Evolutionary conservation across 2,329 filamentous ascomycete species (phyloP), one percentile per base, ranked within the genome.

Genomic region (Fonsecaea nubica): DNA sequence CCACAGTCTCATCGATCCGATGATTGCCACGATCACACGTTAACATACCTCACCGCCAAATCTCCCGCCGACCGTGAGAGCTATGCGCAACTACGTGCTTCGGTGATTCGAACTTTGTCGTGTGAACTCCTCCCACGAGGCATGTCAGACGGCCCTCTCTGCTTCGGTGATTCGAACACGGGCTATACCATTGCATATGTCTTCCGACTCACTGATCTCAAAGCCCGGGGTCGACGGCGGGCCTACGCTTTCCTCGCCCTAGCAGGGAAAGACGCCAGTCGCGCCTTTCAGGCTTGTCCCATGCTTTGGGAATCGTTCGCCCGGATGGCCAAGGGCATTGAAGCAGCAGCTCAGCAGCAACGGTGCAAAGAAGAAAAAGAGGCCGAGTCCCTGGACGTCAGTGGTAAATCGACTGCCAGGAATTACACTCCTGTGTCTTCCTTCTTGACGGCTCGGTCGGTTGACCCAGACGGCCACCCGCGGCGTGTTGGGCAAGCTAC

Each of bases 111-210:
- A 66, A 86, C 85, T 0, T 76, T 87, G 42, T 86, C 84, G 65
- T 85, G 83, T 66, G 85, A 87, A 72, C 79, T 82, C 9, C 78
- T 87, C 2, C 85, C 85, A 2, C 81, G 81, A 40, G 84, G 85
- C 57, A 82, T 85, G 48, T 83, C 84, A 0, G 85, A 85, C 6
- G 85, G 85, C 0, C 84, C 84, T n/a, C 76, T 87, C 55, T 85
- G 83, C 72, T 87, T 87, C 69, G 85, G 85, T 33, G 85, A 87
- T 68, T 79, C 82, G 0, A 79, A 80, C 21, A 80, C 83, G 5
- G 85, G 85, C 60, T 86, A 87, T 76, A 87, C 85, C 18, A 85
- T 87, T 60, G 85, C 85, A 50, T 87, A 86, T 73, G 81, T 86
- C 48, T 87, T 87, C 75, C 84, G 85, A 53, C 80, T 87, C 18